phyloP scores from a whole-genome alignment of 495 filamentous ascomycete genomes.

The Chaetomidium leptoderma region DNA sequence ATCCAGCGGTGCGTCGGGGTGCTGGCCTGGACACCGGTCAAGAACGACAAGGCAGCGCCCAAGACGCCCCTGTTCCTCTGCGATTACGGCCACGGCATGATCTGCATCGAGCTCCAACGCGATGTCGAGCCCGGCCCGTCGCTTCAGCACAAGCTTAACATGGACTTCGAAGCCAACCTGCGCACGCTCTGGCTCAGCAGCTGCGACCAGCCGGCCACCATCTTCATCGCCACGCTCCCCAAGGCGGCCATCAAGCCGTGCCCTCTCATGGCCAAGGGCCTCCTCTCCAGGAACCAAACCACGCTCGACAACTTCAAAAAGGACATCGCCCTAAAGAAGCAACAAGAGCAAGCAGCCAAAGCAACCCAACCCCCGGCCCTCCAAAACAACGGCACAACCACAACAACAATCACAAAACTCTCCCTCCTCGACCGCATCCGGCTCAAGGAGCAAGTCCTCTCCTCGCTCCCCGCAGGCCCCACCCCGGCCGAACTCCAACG shows the following conservation, averaged over 20 bases:
- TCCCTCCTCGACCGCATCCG: constrained; percentile 60
- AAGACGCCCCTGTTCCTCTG: constrained; percentile 46
- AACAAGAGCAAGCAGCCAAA: constrained; percentile 25
- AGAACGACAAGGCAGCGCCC: constrained; percentile 6
- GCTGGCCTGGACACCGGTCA: constrained; percentile 29
- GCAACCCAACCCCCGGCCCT: constrained; percentile 18
- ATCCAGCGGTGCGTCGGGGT: constrained; percentile 55
- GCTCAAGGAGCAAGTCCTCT: constrained; percentile 50
- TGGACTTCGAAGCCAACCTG: constrained; percentile 49
- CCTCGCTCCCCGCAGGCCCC: constrained; percentile 35
- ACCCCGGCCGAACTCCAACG: constrained; percentile 50
- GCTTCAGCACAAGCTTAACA: constrained; percentile 53
- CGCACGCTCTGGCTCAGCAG: constrained; percentile 42
- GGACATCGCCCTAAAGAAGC: constrained; percentile 45
- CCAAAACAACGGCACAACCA: constrained; percentile 29
- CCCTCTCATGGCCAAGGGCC: too few species aligned
- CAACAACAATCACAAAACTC: constrained; percentile 27
- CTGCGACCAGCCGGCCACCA: constrained; percentile 14
- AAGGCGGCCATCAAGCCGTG: constrained; percentile 49
- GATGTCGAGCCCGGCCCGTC: constrained; percentile 40
- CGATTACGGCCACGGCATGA: constrained; percentile 55
- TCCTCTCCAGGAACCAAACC: constrained; percentile 55
- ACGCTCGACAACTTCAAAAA: constrained; percentile 58
- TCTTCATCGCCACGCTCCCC: constrained; percentile 54
- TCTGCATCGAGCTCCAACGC: constrained; percentile 40